Conservation (phyloP, 805 yeast genomes). For the Metschnikowia lunata region DNA sequence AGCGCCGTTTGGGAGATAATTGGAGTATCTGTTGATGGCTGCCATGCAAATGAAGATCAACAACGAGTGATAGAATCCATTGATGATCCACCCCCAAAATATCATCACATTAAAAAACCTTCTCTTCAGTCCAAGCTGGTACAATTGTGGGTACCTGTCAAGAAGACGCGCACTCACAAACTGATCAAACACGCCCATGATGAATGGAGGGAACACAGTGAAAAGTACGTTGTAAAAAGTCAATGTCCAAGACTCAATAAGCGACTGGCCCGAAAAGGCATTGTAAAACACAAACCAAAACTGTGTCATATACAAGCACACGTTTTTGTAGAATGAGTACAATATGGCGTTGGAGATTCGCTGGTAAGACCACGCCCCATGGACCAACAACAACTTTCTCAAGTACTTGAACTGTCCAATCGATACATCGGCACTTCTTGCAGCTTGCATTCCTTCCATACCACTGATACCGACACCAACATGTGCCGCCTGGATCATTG, state of each 20-base stretch:
- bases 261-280: conserved; percentile 91
- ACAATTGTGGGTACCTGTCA: conserved; percentile 88
- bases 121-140: conserved; percentile 84
- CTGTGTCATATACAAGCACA: conserved; percentile 94
- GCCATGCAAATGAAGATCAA: conserved; percentile 71
- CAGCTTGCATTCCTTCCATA: conserved; percentile 99
- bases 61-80: conserved; percentile 93
- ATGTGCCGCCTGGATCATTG: conserved; percentile 99
- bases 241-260: conserved; percentile 96
- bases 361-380: conserved; percentile 97
- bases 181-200: conserved; percentile 94
- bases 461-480: conserved; percentile 99
- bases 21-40: conserved; percentile 64
- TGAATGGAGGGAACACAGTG: conserved; percentile 93
- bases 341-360: conserved; percentile 88
- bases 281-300: conserved; percentile 95
- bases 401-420: conserved; percentile 92
- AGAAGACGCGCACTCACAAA: conserved; percentile 86
- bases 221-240: conserved; percentile 93
- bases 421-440: conserved; percentile 95
- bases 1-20: conserved; percentile 61
- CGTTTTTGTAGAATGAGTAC: conserved; percentile 93
- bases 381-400: conserved; percentile 79
- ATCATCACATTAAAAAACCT: conserved; percentile 85
- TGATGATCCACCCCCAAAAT: conserved; percentile 96